Percentiles rank a stretch among this genome's conserved stretches.
phyloP scores from a whole-genome alignment of 225 moss, liverwort and hornwort species.

The Ulota crispa region DNA sequence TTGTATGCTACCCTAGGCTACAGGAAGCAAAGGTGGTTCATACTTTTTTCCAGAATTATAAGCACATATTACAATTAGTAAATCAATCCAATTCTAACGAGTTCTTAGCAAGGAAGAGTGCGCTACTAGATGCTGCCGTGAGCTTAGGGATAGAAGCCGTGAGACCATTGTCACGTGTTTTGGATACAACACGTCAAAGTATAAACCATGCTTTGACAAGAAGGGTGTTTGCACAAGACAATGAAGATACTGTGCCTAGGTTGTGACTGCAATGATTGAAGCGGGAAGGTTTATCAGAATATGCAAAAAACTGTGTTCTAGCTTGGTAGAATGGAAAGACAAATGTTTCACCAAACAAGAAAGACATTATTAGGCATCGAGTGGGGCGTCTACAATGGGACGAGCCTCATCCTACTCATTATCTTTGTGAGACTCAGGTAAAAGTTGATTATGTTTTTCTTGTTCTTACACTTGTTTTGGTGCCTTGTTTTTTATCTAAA shows the following conservation, averaged over 20 bases:
- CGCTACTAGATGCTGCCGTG: not conserved
- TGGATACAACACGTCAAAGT: fast-evolving
- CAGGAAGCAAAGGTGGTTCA: not conserved
- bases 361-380: not conserved
- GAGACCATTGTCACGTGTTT: not conserved
- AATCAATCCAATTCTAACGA: not conserved
- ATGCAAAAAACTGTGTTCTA: no score
- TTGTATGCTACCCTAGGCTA: fast-evolving
- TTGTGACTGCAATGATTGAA: not conserved
- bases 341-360: not conserved
- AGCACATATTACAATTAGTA: not conserved
- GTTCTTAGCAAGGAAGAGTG: not conserved
- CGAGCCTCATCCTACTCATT: not conserved
- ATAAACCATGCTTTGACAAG: not conserved
- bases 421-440: not conserved
- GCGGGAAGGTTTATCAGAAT: not conserved
- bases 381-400: not conserved
- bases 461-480: not conserved
- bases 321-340: not conserved
- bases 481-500: no score
- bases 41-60: no score
- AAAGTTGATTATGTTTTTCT: no score
- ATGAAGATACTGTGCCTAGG: fast-evolving
- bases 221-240: not conserved
- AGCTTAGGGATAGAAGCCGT: no score